Percentiles rank a stretch among this genome's conserved stretches.
These are phyloP conservation scores for Biscutella auriculata DNA, from an alignment of 441 rosid species.

Conservation along the genomic window DNA sequence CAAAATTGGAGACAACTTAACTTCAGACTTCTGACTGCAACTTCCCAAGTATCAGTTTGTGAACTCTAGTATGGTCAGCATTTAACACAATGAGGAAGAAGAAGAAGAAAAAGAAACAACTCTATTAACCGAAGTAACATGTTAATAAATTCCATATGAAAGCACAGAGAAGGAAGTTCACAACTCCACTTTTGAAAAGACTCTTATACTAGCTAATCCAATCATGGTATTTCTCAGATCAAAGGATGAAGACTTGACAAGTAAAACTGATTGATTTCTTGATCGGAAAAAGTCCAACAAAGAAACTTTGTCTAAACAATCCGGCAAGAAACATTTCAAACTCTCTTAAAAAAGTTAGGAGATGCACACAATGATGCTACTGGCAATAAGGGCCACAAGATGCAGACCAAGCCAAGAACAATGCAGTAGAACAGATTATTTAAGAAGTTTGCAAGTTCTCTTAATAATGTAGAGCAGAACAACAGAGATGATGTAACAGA, in stretches of 20 bases:
- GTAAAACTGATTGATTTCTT: neutral
- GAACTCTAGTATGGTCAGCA: neutral
- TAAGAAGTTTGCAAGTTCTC: no score
- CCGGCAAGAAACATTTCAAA: no score
- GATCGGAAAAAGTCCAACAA: neutral
- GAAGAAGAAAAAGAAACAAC: neutral
- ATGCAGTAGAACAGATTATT: no score
- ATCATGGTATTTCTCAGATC: neutral
- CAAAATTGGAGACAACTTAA: neutral
- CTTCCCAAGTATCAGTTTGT: neutral
- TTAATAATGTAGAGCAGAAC: no score
- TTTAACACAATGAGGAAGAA: neutral
- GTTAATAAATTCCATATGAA: neutral
- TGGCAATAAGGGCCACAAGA: no score
- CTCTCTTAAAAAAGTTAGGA: no score
- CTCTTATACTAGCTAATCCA: no score
- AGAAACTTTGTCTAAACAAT: neutral
- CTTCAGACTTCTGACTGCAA: neutral
- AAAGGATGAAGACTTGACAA: neutral
- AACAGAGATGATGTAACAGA: no score
- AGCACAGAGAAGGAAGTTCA: neutral
- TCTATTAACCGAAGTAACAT: neutral
- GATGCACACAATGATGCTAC: no score
- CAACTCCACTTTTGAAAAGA: neutral
- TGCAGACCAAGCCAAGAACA: no score